Base-by-base conservation (phyloP, 2,329 filamentous ascomycete genomes). In the Aureobasidium sp. region DNA sequence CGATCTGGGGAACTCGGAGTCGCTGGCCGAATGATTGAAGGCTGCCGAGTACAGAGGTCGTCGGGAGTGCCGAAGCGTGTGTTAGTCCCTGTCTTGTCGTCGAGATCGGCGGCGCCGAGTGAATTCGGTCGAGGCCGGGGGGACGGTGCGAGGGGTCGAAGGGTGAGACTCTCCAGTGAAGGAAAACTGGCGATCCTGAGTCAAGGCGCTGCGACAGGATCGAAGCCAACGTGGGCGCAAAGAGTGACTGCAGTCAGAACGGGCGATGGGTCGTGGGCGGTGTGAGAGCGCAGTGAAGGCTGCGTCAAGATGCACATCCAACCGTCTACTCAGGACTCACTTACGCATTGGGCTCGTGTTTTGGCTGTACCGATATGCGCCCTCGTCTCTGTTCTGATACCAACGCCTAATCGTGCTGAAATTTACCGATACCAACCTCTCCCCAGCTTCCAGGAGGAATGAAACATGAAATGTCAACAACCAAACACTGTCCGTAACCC, bases 81-180 rank as follows among this genome's bases (percentile, higher is more conserved):
- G 53, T 29, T 45, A 41, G 36, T 30, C 25, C 21, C 27, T 30
- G n/a, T 42, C 13, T 34, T 44, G 53, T 57, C 41, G 39, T 57
- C 29, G 53, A 57, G 53, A 57, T 57, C 39, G 41, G 53, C 21
- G 21, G 21, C 53, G 53, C 41, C 6, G 53, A 57, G 53, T 34
- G 53, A 57, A 55, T 44, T 57, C 39, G 53, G 53, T 57, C 53
- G 53, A 57, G 53, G 53, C 53, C 29, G 51, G 44, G 51, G 21
- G 53, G 39, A 7, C 11, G 41, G 29, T 41, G 27, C 50, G 50
- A 54, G 50, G 50, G 53, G 53, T 57, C 53, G 29, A 57, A 36
- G 41, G 39, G 36, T 37, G 34, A 29, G 37, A 41, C 50, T 34
- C 21, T 21, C 10, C 25, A 54, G 36, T 54, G 27, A 32, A 25